These are phyloP conservation scores for Alternaria solani DNA, from an alignment of 2,329 filamentous ascomycete genomes.

Conservation along the genomic window DNA sequence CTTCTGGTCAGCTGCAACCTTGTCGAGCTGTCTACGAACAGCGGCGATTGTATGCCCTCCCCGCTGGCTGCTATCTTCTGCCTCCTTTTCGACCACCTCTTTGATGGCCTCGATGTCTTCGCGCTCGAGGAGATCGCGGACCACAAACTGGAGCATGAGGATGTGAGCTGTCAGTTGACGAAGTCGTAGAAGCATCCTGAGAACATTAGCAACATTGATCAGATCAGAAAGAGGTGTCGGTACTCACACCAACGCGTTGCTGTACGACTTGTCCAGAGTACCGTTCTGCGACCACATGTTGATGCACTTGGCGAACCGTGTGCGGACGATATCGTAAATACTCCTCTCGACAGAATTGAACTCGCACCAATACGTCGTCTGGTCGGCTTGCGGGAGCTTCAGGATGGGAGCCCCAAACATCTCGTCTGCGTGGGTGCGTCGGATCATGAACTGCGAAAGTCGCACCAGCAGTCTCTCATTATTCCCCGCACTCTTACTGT, in stretches of 20 bases:
- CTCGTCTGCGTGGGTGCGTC: slow-evolving; percentile 62
- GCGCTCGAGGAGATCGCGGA: slow-evolving; percentile 56
- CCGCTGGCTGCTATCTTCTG: slow-evolving; percentile 14
- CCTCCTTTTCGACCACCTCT: slow-evolving; percentile 37
- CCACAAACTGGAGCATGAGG: slow-evolving; percentile 57
- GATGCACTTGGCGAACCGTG: slow-evolving; percentile 55
- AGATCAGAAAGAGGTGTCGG: no score
- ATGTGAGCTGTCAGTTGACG: slow-evolving; percentile 62
- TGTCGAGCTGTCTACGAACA: slow-evolving; percentile 43
- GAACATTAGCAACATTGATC: not conserved
- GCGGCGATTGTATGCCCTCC: slow-evolving; percentile 30
- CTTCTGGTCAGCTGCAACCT: slow-evolving; percentile 29
- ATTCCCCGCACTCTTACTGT: slow-evolving; percentile 38
- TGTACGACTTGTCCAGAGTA: slow-evolving; percentile 46
- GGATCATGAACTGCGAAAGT: slow-evolving; percentile 60
- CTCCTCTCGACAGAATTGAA: slow-evolving; percentile 62
- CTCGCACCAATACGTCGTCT: slow-evolving; percentile 54
- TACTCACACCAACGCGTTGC: slow-evolving; percentile 51
- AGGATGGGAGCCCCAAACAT: slow-evolving; percentile 64
- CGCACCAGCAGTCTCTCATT: slow-evolving; percentile 49
- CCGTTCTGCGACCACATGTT: slow-evolving; percentile 41
- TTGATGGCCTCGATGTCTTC: slow-evolving; percentile 57
- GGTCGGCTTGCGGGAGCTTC: slow-evolving; percentile 60
- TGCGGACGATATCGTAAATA: slow-evolving; percentile 62
- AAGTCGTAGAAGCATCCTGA: slow-evolving; percentile 57